These are phyloP conservation scores for Toxoplasma gondii DNA, from an alignment of 169 alveolate species.

Conservation along the genomic window DNA sequence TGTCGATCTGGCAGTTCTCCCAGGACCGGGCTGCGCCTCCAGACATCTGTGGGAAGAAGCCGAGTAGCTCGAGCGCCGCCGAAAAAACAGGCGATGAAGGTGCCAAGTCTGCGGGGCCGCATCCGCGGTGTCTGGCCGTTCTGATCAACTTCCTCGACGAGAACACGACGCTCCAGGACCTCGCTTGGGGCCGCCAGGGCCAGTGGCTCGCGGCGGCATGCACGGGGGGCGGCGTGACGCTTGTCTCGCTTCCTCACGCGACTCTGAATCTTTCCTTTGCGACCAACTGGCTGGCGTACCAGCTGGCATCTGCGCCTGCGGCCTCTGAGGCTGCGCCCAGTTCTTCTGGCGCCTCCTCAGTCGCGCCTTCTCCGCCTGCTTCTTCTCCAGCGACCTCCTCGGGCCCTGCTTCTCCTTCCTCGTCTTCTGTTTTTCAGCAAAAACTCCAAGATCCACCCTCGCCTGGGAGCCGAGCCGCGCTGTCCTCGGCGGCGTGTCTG, in stretches of 20 bases:
- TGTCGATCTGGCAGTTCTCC: conserved; percentile 49
- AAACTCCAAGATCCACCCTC: conserved; percentile 2
- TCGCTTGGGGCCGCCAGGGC: conserved; percentile 50
- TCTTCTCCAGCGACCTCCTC: neutral
- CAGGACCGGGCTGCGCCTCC: neutral
- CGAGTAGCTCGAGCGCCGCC: conserved; percentile 26
- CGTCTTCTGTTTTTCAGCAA: neutral
- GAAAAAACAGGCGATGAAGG: conserved; percentile 39
- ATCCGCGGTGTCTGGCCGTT: conserved; percentile 47
- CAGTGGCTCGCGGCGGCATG: conserved; percentile 46
- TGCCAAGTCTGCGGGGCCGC: neutral
- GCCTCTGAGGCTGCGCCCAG: neutral
- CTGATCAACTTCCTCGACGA: conserved; percentile 49
- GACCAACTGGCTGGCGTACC: conserved; percentile 19
- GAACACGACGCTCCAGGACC: conserved; percentile 49
- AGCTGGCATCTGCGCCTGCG: neutral
- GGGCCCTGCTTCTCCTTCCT: too few relatives aligned
- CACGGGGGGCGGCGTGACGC: conserved; percentile 45
- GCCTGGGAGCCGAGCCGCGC: conserved; percentile 4
- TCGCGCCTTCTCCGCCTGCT: neutral
- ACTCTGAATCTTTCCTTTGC: neutral
- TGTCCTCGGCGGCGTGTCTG: neutral
- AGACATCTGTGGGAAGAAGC: neutral
- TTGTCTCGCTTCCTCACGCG: conserved; percentile 18
- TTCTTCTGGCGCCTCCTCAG: neutral